Conservation (phyloP, 2,329 filamentous ascomycete species). For the Xylaria multiplex region DNA sequence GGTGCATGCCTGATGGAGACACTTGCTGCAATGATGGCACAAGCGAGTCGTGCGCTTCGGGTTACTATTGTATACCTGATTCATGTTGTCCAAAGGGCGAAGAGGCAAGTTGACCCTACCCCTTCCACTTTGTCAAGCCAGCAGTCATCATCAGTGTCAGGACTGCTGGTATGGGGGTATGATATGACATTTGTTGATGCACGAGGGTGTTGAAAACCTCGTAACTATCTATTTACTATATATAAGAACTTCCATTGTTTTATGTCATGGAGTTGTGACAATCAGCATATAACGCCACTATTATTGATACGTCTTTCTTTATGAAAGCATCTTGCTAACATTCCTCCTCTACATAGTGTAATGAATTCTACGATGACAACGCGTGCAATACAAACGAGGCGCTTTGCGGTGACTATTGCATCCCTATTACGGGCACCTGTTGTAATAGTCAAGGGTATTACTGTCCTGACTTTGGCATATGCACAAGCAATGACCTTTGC, state of each 20-base stretch:
- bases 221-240: too few species aligned
- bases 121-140: not conserved
- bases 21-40: constrained; percentile 43
- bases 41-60: constrained; percentile 39
- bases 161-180: too few species aligned
- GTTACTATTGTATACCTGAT: constrained; percentile 40
- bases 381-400: constrained; percentile 34
- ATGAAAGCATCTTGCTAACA: not conserved
- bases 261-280: too few species aligned
- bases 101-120: constrained; percentile 16
- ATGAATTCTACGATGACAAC: constrained; percentile 7
- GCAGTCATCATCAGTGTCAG: too few species aligned
- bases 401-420: constrained; percentile 40
- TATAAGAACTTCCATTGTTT: too few species aligned
- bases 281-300: not conserved
- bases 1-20: constrained; percentile 37
- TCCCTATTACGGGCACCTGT: constrained; percentile 42
- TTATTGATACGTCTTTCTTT: not conserved
- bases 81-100: constrained; percentile 43
- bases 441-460: constrained; percentile 39
- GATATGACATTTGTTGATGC: too few species aligned
- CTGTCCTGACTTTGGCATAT: constrained; percentile 43
- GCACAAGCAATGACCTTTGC: constrained; percentile 37
- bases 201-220: too few species aligned
- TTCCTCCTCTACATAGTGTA: constrained; percentile 16